phyloP scores from a whole-genome alignment of 257 asterid species.

The Scutellaria barbata region DNA sequence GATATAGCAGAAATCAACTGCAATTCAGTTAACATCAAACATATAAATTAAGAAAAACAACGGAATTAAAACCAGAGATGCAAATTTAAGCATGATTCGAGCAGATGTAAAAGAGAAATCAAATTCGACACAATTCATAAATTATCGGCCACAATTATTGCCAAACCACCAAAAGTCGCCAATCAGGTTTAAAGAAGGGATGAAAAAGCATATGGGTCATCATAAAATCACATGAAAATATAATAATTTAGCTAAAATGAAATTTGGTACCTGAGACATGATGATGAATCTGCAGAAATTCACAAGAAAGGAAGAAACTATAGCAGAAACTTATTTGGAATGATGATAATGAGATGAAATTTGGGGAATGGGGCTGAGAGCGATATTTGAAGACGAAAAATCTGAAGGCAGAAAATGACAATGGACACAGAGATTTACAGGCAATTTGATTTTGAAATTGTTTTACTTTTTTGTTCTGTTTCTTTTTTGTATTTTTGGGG shows the following conservation, averaged over 20 bases:
- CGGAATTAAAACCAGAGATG: conserved; percentile 1
- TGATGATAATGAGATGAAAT: conserved; percentile 36
- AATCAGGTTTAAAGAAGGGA: conserved; percentile 11
- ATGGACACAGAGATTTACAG: not conserved
- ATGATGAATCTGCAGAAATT: not conserved
- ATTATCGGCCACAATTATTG: conserved; percentile 6
- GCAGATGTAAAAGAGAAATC: conserved; percentile 12
- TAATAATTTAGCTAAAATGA: conserved; percentile 6
- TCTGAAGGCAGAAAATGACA: not conserved
- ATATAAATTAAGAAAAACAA: not conserved
- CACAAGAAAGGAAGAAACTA: not conserved
- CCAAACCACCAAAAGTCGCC: conserved; percentile 20
- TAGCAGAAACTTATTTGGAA: conserved; percentile 15
- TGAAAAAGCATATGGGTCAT: conserved; percentile 9
- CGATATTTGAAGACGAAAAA: conserved; percentile 31
- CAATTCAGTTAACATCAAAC: conserved; percentile 17
- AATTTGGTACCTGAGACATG: conserved; percentile 40
- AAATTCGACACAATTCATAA: not conserved
- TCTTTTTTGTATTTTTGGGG: not conserved
- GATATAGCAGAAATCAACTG: conserved; percentile 7
- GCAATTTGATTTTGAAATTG: conserved; percentile 18
- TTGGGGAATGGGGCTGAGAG: conserved; percentile 27
- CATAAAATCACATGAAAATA: conserved; percentile 21
- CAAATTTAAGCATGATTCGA: not conserved
- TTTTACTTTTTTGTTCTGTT: not conserved